Evolutionary conservation across 2,329 filamentous ascomycete genomes (phyloP).

Genomic region (Trichoderma cornu-damae): DNA sequence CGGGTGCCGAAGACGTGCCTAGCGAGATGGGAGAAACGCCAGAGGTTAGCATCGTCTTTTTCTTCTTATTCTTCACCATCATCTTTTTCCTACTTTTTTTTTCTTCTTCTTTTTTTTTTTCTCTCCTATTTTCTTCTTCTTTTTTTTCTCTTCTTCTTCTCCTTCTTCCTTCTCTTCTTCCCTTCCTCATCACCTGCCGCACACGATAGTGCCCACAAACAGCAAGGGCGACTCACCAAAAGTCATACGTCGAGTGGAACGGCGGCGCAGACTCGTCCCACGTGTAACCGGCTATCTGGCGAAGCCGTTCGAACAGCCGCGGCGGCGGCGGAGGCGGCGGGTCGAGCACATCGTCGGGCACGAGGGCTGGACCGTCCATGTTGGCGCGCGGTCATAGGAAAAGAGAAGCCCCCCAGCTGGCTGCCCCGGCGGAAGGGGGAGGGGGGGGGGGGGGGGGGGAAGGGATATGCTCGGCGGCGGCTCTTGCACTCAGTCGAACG

Average conservation of each 20-base stretch:
- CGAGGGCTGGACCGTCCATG: slow-evolving; percentile 49
- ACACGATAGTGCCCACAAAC: neutral
- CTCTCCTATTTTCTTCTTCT: neutral
- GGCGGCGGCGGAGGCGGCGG: slow-evolving; percentile 60
- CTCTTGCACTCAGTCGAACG: slow-evolving; percentile 20
- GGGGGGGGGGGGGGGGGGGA: neutral
- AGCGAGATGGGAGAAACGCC: slow-evolving; percentile 5
- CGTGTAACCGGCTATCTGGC: slow-evolving; percentile 66
- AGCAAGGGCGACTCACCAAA: slow-evolving; percentile 56
- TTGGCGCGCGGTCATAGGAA: slow-evolving; percentile 27
- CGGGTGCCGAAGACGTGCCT: slow-evolving; percentile 65
- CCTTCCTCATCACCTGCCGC: neutral
- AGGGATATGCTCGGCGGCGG: slow-evolving; percentile 14
- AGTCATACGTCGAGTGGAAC: slow-evolving; percentile 72
- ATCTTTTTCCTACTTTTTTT: too few species aligned
- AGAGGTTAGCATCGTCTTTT: neutral
- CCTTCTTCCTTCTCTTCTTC: neutral
- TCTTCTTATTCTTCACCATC: too few species aligned
- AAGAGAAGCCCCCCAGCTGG: slow-evolving; percentile 11
- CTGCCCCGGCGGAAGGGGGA: slow-evolving; percentile 10
- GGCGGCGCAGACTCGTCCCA: slow-evolving; percentile 64
- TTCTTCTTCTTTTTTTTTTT: neutral
- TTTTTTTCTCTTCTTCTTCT: neutral
- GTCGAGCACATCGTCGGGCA: slow-evolving; percentile 52
- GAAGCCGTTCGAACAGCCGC: slow-evolving; percentile 66